Percentiles rank a stretch among this genome's conserved stretches.
Conservation (phyloP, 441 rosid genomes). For the Croton setiger region DNA sequence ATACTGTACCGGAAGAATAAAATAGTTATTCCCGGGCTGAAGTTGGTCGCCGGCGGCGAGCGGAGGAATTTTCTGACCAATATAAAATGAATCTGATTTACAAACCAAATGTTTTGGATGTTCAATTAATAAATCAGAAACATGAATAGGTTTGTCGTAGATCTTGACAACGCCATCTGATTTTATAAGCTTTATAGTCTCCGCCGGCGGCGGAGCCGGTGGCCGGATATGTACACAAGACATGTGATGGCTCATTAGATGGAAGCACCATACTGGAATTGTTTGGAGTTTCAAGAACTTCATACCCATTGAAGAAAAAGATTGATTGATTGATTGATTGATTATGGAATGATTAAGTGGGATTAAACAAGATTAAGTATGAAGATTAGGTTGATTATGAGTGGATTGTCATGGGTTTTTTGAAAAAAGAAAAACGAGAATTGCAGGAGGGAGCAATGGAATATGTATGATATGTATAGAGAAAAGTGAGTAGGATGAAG, state of each 20-base stretch:
- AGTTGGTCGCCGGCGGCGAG: conserved; percentile 63
- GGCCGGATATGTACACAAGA: conserved; percentile 40
- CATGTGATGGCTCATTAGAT: conserved; percentile 38
- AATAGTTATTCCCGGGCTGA: conserved; percentile 69
- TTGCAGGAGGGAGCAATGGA: no score
- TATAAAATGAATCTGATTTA: conserved; percentile 69
- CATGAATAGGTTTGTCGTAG: conserved; percentile 56
- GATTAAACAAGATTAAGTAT: no score
- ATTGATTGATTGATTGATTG: no score
- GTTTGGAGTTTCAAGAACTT: conserved; percentile 36
- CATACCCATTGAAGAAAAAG: conserved; percentile 29
- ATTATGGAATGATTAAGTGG: no score
- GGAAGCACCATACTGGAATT: conserved; percentile 42
- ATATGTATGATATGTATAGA: no score
- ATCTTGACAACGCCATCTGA: conserved; percentile 62
- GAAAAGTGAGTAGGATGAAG: no score
- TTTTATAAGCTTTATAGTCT: conserved; percentile 53
- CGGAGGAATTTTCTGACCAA: conserved; percentile 76
- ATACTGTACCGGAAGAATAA: conserved; percentile 68
- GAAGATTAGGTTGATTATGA: no score
- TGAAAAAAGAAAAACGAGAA: no score
- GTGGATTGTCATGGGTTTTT: no score
- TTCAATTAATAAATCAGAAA: conserved; percentile 54
- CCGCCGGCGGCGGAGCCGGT: conserved; percentile 14
- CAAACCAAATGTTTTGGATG: conserved; percentile 79